These are phyloP conservation scores for Populus euphratica DNA, from an alignment of 345 rosid species.

Conservation along the genomic window DNA sequence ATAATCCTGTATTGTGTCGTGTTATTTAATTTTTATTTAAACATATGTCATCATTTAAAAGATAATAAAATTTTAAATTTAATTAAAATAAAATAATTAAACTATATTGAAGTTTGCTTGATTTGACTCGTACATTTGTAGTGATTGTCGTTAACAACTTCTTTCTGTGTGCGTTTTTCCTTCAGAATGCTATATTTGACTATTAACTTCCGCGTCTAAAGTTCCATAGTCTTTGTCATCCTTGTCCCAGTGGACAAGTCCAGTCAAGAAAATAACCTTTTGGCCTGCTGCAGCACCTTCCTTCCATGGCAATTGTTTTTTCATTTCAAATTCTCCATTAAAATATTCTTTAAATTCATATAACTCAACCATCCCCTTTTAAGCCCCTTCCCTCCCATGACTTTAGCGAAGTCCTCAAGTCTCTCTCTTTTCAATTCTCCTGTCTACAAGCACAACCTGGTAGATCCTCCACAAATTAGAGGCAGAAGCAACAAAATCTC, in stretches of 20 bases:
- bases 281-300: constrained; percentile 10
- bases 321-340: neutral
- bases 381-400: neutral
- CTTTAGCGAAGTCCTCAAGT: neutral
- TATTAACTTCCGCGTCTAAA: constrained; percentile 13
- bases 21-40: too few relatives aligned
- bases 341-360: neutral
- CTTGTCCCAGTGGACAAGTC: constrained; percentile 22
- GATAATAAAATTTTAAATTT: too few relatives aligned
- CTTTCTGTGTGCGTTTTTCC: too few relatives aligned
- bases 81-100: too few relatives aligned
- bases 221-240: constrained; percentile 14
- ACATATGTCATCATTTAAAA: too few relatives aligned
- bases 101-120: too few relatives aligned
- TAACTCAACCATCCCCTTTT: neutral
- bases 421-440: neutral
- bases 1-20: too few relatives aligned
- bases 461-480: neutral
- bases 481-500: neutral
- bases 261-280: constrained; percentile 23
- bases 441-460: constrained; percentile 6
- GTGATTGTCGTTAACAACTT: constrained; percentile 20
- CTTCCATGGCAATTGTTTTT: constrained; percentile 15
- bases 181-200: neutral
- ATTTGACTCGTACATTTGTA: neutral